phyloP scores from a whole-genome alignment of 73 alveolate genomes.

The Symbiodinium pilosum region DNA sequence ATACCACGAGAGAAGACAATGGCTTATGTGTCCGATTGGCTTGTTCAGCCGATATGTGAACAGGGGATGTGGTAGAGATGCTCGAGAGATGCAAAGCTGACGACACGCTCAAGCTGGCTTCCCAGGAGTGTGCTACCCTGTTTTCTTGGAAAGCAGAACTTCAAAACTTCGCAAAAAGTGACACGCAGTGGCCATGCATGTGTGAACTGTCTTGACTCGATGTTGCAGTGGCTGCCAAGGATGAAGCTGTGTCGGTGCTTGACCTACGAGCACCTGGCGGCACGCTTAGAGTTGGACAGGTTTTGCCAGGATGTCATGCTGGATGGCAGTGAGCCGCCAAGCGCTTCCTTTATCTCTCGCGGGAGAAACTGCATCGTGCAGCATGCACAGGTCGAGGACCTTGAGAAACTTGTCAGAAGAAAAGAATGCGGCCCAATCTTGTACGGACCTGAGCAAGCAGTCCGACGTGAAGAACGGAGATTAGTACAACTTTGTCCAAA shows the following conservation, averaged over 20 bases:
- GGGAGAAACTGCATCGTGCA: too few species aligned
- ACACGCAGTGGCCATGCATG: too few species aligned
- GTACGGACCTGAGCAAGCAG: neutral
- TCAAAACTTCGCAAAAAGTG: too few species aligned
- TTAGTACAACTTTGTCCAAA: too few species aligned
- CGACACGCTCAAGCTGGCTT: neutral
- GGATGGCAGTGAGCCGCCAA: neutral
- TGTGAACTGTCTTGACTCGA: too few species aligned
- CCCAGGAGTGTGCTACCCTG: neutral
- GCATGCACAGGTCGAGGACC: neutral
- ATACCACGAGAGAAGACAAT: neutral
- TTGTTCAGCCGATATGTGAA: neutral
- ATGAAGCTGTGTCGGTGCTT: constrained; percentile 75
- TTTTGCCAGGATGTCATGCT: neutral
- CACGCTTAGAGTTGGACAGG: neutral
- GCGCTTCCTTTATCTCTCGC: neutral
- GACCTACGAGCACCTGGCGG: constrained; percentile 50
- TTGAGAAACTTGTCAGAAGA: neutral
- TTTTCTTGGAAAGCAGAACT: neutral
- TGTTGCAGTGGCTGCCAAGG: neutral
- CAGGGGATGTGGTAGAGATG: constrained; percentile 45
- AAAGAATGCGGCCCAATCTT: neutral
- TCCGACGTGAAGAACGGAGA: too few species aligned
- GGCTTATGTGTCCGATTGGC: neutral
- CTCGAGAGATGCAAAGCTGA: constrained; percentile 87